Evolutionary conservation across 164 flowering plant species (phyloP).

Genomic region (Vitis rotundifolia): DNA sequence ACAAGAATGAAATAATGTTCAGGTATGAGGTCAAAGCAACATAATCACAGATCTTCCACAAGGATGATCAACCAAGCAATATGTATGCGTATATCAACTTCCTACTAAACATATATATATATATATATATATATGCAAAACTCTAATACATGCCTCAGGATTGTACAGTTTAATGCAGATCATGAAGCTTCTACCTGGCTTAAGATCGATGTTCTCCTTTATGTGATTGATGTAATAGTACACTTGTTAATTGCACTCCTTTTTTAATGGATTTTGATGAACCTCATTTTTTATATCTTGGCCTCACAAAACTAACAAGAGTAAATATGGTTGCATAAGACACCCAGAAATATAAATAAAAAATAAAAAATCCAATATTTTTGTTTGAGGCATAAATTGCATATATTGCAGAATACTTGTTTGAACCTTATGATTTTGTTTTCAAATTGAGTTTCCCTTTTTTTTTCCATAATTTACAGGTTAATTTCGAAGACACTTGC

Average conservation of each 20-base stretch:
- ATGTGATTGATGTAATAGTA: too few relatives aligned
- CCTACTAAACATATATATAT: too few relatives aligned
- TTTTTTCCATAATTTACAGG: slow-evolving; percentile 39
- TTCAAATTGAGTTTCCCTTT: background rate
- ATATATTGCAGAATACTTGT: background rate
- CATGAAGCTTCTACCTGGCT: background rate
- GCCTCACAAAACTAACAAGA: too few relatives aligned
- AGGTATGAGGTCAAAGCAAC: background rate
- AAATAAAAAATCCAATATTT: too few relatives aligned
- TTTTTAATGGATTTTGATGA: too few relatives aligned
- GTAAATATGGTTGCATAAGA: too few relatives aligned
- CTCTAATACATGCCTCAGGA: background rate
- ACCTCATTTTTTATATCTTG: too few relatives aligned
- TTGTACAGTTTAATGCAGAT: background rate
- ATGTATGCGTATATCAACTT: too few relatives aligned
- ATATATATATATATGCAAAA: background rate
- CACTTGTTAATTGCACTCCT: too few relatives aligned
- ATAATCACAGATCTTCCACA: background rate
- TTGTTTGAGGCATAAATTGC: background rate
- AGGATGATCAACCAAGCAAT: too few relatives aligned
- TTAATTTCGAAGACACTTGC: slow-evolving; percentile 98
- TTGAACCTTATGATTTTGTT: background rate
- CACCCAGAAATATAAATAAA: too few relatives aligned
- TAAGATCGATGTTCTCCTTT: background rate
- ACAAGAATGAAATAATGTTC: background rate